Conservation (phyloP, 257 asterid species). For the Solanum tacnaense region DNA sequence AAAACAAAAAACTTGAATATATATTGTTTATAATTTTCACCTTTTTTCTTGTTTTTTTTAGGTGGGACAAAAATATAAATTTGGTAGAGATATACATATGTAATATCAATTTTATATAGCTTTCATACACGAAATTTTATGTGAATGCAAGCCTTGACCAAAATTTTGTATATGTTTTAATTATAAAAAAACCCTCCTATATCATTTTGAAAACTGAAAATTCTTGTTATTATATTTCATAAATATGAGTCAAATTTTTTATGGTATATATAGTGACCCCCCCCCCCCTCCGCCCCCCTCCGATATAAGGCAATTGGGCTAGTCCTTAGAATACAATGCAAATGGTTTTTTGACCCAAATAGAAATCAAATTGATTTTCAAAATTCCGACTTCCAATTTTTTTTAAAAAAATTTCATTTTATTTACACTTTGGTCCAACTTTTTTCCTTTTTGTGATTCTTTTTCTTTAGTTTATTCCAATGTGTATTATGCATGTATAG, state of each 20-base stretch:
- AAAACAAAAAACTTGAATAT: too few species aligned
- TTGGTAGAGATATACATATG: too few species aligned
- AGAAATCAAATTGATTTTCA: neutral
- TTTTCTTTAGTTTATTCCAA: neutral
- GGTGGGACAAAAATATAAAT: too few species aligned
- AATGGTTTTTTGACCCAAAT: neutral
- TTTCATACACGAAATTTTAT: too few species aligned
- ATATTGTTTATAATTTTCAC: too few species aligned
- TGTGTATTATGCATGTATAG: neutral
- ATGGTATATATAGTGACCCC: too few species aligned
- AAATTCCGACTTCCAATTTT: neutral
- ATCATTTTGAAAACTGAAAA: too few species aligned
- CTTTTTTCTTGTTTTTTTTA: too few species aligned
- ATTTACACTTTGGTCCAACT: neutral
- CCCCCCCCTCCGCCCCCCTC: too few species aligned
- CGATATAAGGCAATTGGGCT: neutral
- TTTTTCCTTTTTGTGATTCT: neutral
- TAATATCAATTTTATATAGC: too few species aligned
- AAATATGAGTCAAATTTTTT: neutral
- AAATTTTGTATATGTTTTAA: neutral
- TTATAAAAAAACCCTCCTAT: too few species aligned
- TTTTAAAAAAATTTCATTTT: neutral
- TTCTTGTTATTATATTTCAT: too few species aligned
- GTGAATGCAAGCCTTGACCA: neutral
- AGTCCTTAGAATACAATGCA: neutral